Conservation (phyloP, 345 rosid genomes). For the Alliaria petiolata region DNA sequence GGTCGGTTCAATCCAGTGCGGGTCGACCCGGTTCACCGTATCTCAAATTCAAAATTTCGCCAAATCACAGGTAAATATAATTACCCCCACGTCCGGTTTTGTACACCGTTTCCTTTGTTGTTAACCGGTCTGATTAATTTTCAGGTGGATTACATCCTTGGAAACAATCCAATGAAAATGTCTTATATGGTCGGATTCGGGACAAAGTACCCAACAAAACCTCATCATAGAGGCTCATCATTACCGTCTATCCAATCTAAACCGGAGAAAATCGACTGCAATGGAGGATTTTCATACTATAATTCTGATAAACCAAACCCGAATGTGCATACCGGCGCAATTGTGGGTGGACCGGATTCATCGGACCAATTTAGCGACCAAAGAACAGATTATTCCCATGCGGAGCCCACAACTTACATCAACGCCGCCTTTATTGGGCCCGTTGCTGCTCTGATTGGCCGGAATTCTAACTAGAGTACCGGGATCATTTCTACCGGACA, state of each 20-base stretch:
- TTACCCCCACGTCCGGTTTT: not conserved
- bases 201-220: conserved; percentile 48
- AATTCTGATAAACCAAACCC: conserved; percentile 47
- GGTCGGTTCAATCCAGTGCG: conserved; percentile 54
- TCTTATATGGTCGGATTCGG: conserved; percentile 86
- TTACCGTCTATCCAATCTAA: conserved; percentile 48
- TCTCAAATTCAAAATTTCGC: conserved; percentile 63
- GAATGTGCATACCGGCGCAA: conserved; percentile 64
- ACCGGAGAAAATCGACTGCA: conserved; percentile 50
- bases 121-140: not conserved
- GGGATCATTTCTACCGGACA: too few species aligned
- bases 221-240: conserved; percentile 82
- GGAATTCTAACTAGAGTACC: not conserved
- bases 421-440: conserved; percentile 65
- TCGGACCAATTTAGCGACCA: conserved; percentile 45
- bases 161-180: conserved; percentile 73
- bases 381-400: conserved; percentile 59
- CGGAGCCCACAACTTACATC: conserved; percentile 66
- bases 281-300: conserved; percentile 46
- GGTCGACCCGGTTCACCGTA: conserved; percentile 52
- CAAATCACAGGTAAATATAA: conserved; percentile 59
- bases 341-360: conserved; percentile 78
- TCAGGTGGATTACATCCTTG: conserved; percentile 75
- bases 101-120: not conserved
- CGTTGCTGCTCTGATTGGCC: conserved; percentile 45